Base-by-base conservation (phyloP, 192 early-diverging fungal species). In the Funneliformis geosporum region DNA sequence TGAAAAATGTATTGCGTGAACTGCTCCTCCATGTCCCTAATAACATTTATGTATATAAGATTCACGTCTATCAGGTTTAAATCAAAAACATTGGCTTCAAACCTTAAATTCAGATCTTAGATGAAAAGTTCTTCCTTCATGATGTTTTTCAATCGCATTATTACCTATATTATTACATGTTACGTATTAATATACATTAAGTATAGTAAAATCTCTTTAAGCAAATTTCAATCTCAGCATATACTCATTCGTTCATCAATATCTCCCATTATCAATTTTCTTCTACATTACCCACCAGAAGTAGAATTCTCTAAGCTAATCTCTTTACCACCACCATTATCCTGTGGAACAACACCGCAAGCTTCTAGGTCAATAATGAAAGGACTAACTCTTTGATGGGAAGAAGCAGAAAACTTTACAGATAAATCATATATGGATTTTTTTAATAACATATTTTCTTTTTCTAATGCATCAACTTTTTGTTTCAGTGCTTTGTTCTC, bases 1-100 rank as follows among this genome's bases (percentile, higher is more conserved):
- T 14, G 97, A 95, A 82, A 95, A 98, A 78, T 94, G 90, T 7
- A 96, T 89, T 10, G 93, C 84, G 85, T 97, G 97, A n/a, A 98
- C 92, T 10, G 96, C 97, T 2, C 96, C 97, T 33, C 77, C 84
- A 81, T 98, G 97, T 18, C 95, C 96, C 85, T 96, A 85, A 38
- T 10, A 59, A 47, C 23, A 68, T 16, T 8, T 25, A 2, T 33
- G 10, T 16, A 16, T 68, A 7, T 61, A 33, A 68, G 8, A 68
- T 25, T 68, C 21, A 43, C 9, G 1, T 33, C 2, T 33, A 33
- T 33, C 33, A 33, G 33, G 33, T 33, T 33, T 18, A 27, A 46
- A 73, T 50, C 33, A 38, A 1, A 68, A 60, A 5, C n/a, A 72
- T 11, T 25, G 59, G 38, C 10, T 38, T 72, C 23, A 42, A 74